Percentiles rank a stretch among this genome's conserved stretches.
These are phyloP conservation scores for Termitomyces sp. DNA, from an alignment of 768 basidiomycete species.

Conservation along the genomic window DNA sequence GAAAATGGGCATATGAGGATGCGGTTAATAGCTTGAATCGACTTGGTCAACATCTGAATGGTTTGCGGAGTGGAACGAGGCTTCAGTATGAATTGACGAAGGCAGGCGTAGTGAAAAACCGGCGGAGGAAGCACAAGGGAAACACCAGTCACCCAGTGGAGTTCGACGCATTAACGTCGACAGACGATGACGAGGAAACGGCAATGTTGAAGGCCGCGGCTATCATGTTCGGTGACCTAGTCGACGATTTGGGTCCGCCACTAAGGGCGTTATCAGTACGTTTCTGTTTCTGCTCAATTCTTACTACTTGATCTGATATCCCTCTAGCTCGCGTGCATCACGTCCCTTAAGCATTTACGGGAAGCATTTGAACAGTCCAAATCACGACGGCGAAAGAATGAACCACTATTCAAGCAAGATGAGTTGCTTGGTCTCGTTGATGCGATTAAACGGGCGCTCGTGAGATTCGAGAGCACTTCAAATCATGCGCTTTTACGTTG, in stretches of 20 bases:
- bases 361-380: constrained; percentile 57
- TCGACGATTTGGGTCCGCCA: constrained; percentile 79
- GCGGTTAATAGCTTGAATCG: constrained; percentile 84
- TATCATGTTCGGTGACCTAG: constrained; percentile 71
- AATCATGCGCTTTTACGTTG: constrained; percentile 79
- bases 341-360: constrained; percentile 58
- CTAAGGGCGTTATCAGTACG: constrained; percentile 70
- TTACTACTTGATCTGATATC: background rate
- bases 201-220: constrained; percentile 61
- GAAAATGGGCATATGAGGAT: constrained; percentile 71
- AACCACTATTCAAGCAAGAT: constrained; percentile 38
- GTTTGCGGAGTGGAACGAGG: constrained; percentile 78
- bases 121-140: constrained; percentile 17
- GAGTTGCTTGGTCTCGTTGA: constrained; percentile 67
- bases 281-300: background rate
- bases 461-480: constrained; percentile 76
- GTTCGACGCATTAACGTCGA: constrained; percentile 6
- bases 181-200: constrained; percentile 29
- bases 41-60: constrained; percentile 91
- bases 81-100: constrained; percentile 81
- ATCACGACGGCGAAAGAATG: constrained; percentile 23
- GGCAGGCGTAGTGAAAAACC: constrained; percentile 36
- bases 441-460: constrained; percentile 64
- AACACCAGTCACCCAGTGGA: constrained; percentile 9
- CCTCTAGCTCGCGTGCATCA: constrained; percentile 54